Base-by-base conservation (phyloP, 768 basidiomycete genomes). In the Tephrocybe rancida region DNA sequence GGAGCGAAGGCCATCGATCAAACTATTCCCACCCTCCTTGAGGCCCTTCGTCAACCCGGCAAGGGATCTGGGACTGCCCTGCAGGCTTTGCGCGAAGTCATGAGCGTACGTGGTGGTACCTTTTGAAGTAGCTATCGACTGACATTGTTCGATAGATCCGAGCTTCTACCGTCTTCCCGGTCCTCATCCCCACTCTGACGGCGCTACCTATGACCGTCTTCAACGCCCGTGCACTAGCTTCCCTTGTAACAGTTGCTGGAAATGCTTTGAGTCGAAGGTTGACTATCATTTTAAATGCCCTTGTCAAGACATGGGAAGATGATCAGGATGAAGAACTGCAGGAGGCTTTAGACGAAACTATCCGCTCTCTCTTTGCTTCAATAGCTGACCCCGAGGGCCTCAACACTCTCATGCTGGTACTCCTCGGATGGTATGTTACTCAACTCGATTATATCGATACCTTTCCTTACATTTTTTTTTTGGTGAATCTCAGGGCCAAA, bases 121-220 rank as follows among this genome's bases (percentile, higher is more conserved):
- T 32, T 30, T 2, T n/a, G n/a, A n/a, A n/a, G n/a, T n/a, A n/a
- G n/a, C n/a, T n/a, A n/a, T n/a, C n/a, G n/a, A n/a, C n/a, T n/a
- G n/a, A n/a, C n/a, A 61, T 56, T 52, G 18, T 48, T 30, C 41
- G 26, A 2, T 67, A 95, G 90, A 91, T 98, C 61, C 92, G 95
- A 34, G 92, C 96, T 13, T 81, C 88, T 35, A 94, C 91, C 9
- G 95, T 98, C 34, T 98, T 98, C 91, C 97, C 97, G 0, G 91
- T 98, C 18, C 76, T 98, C 51, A 92, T 99, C 53, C 97, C 95
- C 0, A 96, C 95, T 1, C 76, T 99, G 55, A 95, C 91, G 35
- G 83, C 90, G 4, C 82, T 82, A 6, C 97, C 95, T 0, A 96
- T 98, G 84, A 86, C 95, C 3, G 85, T 88, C 8, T 98, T 98